Percentiles rank a stretch among this genome's conserved stretches.
These are phyloP conservation scores for Brassica incana DNA, from an alignment of 345 rosid species.

Conservation along the genomic window DNA sequence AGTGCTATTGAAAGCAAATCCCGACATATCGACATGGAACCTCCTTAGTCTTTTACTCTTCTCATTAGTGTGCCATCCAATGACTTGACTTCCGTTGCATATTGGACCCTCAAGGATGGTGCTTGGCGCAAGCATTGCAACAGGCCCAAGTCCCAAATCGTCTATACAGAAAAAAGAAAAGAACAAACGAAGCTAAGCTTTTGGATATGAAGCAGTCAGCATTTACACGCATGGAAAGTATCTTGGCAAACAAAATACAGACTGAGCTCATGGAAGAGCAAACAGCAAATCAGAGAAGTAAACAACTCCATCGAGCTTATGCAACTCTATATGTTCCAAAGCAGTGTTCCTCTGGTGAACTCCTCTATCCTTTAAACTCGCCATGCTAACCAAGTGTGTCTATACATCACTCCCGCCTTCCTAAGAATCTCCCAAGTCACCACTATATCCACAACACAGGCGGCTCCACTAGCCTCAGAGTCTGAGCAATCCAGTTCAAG, in stretches of 20 bases:
- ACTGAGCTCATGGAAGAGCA: neutral
- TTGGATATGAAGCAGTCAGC: neutral
- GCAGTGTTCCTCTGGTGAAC: conserved; percentile 78
- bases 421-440: conserved; percentile 84
- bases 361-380: conserved; percentile 63
- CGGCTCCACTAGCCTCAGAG: conserved; percentile 68
- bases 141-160: conserved; percentile 97
- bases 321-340: conserved; percentile 75
- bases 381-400: conserved; percentile 67
- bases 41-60: conserved; percentile 80
- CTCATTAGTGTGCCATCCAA: conserved; percentile 97
- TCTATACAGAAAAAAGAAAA: too few species aligned
- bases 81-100: conserved; percentile 73
- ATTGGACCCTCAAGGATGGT: conserved; percentile 85
- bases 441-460: conserved; percentile 85
- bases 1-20: conserved; percentile 93
- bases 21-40: conserved; percentile 96
- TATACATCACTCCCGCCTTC: conserved; percentile 79
- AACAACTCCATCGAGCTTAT: conserved; percentile 78
- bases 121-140: conserved; percentile 87
- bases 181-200: neutral
- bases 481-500: conserved; percentile 71
- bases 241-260: too few species aligned
- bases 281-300: conserved; percentile 39
- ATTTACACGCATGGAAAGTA: neutral